Evolutionary conservation across 1,139 yeast species (phyloP).

Genomic region (Lodderomyces beijingensis): DNA sequence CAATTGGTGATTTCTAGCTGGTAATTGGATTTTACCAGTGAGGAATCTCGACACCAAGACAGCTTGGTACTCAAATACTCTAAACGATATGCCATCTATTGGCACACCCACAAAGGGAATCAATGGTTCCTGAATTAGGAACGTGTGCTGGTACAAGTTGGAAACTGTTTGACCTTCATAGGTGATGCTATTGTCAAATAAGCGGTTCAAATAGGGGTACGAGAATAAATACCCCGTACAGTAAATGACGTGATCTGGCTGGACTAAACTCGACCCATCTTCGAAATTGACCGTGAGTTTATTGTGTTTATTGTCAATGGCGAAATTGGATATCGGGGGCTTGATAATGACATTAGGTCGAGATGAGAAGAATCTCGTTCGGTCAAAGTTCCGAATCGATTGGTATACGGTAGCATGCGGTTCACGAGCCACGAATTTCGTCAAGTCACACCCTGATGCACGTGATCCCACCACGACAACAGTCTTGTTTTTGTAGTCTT

Average conservation of each 20-base stretch:
- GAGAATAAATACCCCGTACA: slow-evolving; percentile 45
- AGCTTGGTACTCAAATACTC: slow-evolving; percentile 44
- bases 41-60: slow-evolving; percentile 30
- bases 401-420: slow-evolving; percentile 24
- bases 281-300: slow-evolving; percentile 24
- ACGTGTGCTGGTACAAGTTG: slow-evolving; percentile 35
- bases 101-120: slow-evolving; percentile 39
- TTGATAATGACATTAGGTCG: slow-evolving; percentile 19
- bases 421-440: slow-evolving; percentile 21
- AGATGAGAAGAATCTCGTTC: slow-evolving; percentile 15
- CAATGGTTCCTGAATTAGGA: slow-evolving; percentile 33
- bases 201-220: slow-evolving; percentile 35
- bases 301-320: slow-evolving; percentile 5
- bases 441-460: slow-evolving; percentile 43
- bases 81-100: slow-evolving; percentile 33
- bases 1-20: slow-evolving; percentile 24
- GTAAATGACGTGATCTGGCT: slow-evolving; percentile 36
- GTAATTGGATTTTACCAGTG: slow-evolving; percentile 29
- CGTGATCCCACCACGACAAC: slow-evolving; percentile 41
- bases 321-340: slow-evolving; percentile 22
- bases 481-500: slow-evolving; percentile 24
- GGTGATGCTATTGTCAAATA: slow-evolving; percentile 21
- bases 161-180: slow-evolving; percentile 28
- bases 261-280: slow-evolving; percentile 22
- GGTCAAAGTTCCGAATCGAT: slow-evolving; percentile 21